Evolutionary conservation across 495 filamentous ascomycete genomes (phyloP).

Genomic region (Talaromyces thailandensis): DNA sequence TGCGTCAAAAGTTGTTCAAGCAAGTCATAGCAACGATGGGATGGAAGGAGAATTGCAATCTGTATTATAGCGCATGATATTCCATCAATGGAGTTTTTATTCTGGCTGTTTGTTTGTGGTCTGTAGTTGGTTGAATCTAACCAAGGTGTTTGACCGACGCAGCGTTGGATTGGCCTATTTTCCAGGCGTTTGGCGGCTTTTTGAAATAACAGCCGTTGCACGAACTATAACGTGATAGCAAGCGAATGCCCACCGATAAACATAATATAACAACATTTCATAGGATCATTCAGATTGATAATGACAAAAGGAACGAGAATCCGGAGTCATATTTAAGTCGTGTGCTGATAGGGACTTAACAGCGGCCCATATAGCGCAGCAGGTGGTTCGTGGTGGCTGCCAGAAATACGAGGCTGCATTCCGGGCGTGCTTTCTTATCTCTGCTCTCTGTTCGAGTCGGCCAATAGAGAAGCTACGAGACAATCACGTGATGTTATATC

Average conservation of each 20-base stretch:
- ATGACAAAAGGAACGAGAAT: neutral
- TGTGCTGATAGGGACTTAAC: neutral
- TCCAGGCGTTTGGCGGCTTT: neutral
- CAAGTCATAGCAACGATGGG: neutral
- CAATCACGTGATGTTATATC: neutral
- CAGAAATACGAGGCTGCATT: neutral
- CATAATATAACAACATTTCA: no score
- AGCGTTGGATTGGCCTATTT: neutral
- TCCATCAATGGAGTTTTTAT: neutral
- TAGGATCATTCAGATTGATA: neutral
- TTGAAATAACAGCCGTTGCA: neutral
- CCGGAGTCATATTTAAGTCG: neutral
- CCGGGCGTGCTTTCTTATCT: neutral
- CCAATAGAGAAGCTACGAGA: neutral
- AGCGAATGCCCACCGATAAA: neutral
- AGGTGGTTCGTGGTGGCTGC: neutral
- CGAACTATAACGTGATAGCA: neutral
- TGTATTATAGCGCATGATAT: constrained; percentile 1
- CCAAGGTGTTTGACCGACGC: neutral
- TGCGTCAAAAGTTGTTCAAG: neutral
- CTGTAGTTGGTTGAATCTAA: neutral
- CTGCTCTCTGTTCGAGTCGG: neutral
- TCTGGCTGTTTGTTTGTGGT: neutral
- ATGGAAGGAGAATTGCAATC: neutral
- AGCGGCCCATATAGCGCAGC: neutral